Base-by-base conservation (phyloP, 1,284 basidiomycete species). In the Boletus smithii region DNA sequence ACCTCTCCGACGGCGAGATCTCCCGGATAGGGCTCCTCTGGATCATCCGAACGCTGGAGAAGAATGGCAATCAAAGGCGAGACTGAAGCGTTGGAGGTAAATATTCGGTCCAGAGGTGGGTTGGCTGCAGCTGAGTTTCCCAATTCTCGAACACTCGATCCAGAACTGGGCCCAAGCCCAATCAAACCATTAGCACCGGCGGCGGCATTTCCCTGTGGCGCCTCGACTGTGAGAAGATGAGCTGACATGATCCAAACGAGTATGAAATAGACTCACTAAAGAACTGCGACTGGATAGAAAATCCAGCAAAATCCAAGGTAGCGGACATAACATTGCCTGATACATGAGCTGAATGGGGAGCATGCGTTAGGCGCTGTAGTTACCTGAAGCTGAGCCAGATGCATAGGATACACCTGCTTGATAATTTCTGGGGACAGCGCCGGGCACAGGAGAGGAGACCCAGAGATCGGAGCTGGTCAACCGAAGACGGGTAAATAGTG, bases 71-170 rank as follows among this genome's bases (percentile, higher is more conserved):
- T 65, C 54, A 63, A 76, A 59, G 84, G 81, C 0, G 80, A 74
- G 5, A 79, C 72, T 17, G 75, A 70, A 6, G 65, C 66, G 57
- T 85, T 74, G 50, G 79, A 75, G 14, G 69, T 63, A 61, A 87
- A 87, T 51, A 87, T 81, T 16, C 75, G 74, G 65, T 86, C 79
- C 17, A 85, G 67, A 11, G 80, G 72, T 2, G 81, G 70, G 53
- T 78, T 74, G 11, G 73, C 72, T 3, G 69, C 73, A 36, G 59
- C 16, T 3, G 55, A 49, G 27, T 38, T 42, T 37, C 35, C 52
- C n/a, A 8, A 2, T 1, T 0, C 1, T 36, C 58, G 49, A 13
- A 64, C 20, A 5, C 0, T 42, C 4, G 77, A 80, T 4, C 69
- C 71, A 14, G 62, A 61, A 53, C 69, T 71, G n/a, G 79, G 79